phyloP scores from a whole-genome alignment of 2,329 filamentous ascomycete genomes.

The Thielaviopsis cerberus region DNA sequence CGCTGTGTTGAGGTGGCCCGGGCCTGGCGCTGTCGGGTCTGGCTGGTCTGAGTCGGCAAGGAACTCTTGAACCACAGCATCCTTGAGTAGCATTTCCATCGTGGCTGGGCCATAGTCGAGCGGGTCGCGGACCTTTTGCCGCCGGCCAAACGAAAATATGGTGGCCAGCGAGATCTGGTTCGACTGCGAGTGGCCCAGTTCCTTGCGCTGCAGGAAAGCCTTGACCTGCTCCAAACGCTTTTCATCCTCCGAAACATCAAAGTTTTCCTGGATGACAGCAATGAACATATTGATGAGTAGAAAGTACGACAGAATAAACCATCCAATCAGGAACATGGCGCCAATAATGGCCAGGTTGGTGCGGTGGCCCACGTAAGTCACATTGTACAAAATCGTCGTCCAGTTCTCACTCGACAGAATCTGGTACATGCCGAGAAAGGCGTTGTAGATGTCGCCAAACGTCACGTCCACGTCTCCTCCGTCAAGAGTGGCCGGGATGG shows the following conservation, averaged over 20 bases:
- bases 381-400: conserved; percentile 71
- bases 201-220: conserved; percentile 80
- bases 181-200: conserved; percentile 47
- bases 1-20: conserved; percentile 19
- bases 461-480: conserved; percentile 50
- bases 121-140: conserved; percentile 49
- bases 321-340: conserved; percentile 74
- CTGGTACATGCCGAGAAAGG: conserved; percentile 95
- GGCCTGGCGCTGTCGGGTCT: conserved; percentile 17
- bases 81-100: conserved; percentile 90
- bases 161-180: conserved; percentile 60
- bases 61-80: conserved; percentile 87
- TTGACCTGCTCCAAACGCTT: conserved; percentile 94
- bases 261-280: conserved; percentile 98
- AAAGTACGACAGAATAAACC: conserved; percentile 91
- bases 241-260: conserved; percentile 95
- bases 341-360: conserved; percentile 78
- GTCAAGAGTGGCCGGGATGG: conserved; percentile 49
- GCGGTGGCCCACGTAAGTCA: conserved; percentile 47
- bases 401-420: conserved; percentile 91
- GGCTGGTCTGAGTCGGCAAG: conserved; percentile 50
- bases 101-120: conserved; percentile 81
- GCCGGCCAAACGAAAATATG: conserved; percentile 45
- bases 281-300: conserved; percentile 99
- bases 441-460: conserved; percentile 84